Evolutionary conservation across 2,329 filamentous ascomycete genomes (phyloP).

Genomic region (Botrytis deweyae): DNA sequence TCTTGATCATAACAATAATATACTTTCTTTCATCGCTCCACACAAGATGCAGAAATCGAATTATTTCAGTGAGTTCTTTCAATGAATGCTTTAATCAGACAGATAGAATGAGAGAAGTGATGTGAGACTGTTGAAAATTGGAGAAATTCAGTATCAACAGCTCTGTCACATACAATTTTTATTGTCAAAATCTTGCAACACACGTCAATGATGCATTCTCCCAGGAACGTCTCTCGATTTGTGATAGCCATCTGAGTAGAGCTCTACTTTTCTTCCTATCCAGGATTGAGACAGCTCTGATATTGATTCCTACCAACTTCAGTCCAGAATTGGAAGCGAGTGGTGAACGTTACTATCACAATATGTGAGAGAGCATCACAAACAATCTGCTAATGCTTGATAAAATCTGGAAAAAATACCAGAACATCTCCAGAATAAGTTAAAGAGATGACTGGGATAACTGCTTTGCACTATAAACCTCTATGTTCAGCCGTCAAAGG

Average conservation of each 20-base stretch:
- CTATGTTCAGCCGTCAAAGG: no score
- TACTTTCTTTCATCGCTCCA: neutral
- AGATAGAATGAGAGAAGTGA: neutral
- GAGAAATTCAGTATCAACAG: neutral
- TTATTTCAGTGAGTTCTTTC: neutral
- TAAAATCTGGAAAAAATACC: no score
- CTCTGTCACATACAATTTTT: neutral
- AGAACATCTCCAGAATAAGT: no score
- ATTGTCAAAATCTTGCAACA: neutral
- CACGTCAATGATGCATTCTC: neutral
- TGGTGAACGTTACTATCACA: neutral
- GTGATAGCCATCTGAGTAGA: neutral
- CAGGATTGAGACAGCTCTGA: neutral
- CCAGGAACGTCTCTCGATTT: neutral
- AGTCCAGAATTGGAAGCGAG: neutral
- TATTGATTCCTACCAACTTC: neutral
- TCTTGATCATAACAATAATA: neutral
- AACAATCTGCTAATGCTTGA: no score
- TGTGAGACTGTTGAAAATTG: neutral
- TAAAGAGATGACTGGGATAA: accelerated
- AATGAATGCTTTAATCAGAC: neutral
- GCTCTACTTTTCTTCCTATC: accelerated
- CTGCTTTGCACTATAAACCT: neutral
- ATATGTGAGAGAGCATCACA: neutral
- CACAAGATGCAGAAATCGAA: neutral